Evolutionary conservation across 1,284 basidiomycete species (phyloP).

Genomic region (Xerocomus nothofagi): DNA sequence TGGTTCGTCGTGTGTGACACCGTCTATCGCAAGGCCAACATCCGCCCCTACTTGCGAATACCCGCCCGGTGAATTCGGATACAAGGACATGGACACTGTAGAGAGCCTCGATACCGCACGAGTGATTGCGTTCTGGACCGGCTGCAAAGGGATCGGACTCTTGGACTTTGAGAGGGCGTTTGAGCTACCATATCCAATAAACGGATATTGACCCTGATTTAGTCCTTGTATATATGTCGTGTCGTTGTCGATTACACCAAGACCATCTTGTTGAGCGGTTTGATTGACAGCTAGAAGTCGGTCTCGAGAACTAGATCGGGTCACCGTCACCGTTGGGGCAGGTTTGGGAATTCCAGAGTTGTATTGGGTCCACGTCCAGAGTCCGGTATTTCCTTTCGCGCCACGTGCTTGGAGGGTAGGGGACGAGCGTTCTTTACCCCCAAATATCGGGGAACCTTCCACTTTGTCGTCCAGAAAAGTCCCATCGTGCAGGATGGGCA

Average conservation of each 20-base stretch:
- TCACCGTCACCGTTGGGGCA: slow-evolving; percentile 28
- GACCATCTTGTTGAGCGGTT: not conserved
- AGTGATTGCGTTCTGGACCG: slow-evolving; percentile 37
- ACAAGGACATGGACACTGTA: slow-evolving; percentile 51
- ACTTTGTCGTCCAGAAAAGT: slow-evolving; percentile 45
- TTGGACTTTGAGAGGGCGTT: slow-evolving; percentile 24
- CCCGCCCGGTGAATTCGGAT: slow-evolving; percentile 46
- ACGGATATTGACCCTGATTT: slow-evolving; percentile 25
- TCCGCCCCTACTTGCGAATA: slow-evolving; percentile 29
- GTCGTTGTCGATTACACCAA: slow-evolving; percentile 1
- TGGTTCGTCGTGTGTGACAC: slow-evolving; percentile 46
- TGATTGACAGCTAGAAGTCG: slow-evolving; percentile 8
- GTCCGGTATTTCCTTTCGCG: slow-evolving; percentile 36
- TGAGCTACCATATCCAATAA: slow-evolving; percentile 21
- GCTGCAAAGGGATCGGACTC: slow-evolving; percentile 34
- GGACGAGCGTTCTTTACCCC: slow-evolving; percentile 66
- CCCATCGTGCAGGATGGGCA: slow-evolving; percentile 65
- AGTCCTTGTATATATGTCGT: slow-evolving; percentile 7
- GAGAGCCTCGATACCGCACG: slow-evolving; percentile 49
- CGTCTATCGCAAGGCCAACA: slow-evolving; percentile 47
- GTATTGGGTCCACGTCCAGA: slow-evolving; percentile 66
- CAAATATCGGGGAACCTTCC: slow-evolving; percentile 69
- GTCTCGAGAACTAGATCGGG: slow-evolving; percentile 25
- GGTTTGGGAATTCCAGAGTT: slow-evolving; percentile 41
- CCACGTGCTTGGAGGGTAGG: slow-evolving; percentile 38